phyloP scores from a whole-genome alignment of 2,329 filamentous ascomycete species.

The Ambrosiella cleistominuta region DNA sequence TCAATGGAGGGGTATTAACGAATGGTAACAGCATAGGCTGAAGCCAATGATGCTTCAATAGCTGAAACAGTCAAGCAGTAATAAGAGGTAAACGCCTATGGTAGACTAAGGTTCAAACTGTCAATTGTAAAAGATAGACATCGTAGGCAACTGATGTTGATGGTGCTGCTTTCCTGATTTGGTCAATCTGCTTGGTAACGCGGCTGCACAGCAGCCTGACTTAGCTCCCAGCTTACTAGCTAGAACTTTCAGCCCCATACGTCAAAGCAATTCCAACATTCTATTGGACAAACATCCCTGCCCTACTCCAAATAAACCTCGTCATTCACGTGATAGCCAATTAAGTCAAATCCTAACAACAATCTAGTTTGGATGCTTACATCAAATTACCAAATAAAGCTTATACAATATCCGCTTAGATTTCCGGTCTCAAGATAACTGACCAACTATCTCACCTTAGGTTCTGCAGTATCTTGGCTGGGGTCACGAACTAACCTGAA shows the following conservation, averaged over 20 bases:
- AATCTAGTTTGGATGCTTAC: no score
- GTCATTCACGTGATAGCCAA: neutral
- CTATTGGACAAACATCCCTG: neutral
- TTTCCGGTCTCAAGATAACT: neutral
- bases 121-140: no score
- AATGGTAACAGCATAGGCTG: no score
- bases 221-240: conserved; percentile 9
- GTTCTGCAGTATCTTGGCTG: neutral
- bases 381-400: neutral
- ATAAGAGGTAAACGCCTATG: no score
- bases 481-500: conserved; percentile 16
- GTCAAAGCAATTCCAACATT: neutral
- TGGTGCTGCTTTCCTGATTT: conserved; percentile 1
- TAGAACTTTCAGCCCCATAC: neutral
- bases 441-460: neutral
- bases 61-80: no score
- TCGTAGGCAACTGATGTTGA: neutral
- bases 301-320: neutral
- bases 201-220: conserved; percentile 25
- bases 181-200: conserved; percentile 16
- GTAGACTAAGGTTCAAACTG: no score
- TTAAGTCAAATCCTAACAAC: neutral
- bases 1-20: no score
- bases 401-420: neutral
- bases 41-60: no score